Base-by-base conservation (phyloP, 495 filamentous ascomycete species). In the Emericellopsis terricola region DNA sequence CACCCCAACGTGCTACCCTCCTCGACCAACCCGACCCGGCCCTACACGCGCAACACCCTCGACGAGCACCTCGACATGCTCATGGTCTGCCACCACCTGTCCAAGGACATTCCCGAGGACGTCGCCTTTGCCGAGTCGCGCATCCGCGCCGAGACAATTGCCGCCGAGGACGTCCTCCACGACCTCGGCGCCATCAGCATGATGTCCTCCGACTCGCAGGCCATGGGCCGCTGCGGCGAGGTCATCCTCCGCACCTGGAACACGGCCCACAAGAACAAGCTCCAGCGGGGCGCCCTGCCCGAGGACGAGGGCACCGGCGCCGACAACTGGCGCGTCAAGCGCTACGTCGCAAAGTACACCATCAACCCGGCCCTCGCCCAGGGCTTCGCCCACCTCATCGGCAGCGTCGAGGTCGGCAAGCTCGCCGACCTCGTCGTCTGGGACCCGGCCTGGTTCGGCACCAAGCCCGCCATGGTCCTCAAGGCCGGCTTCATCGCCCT, bases 11-110 rank as follows among this genome's bases (percentile, higher is more conserved):
- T 97, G 0, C 69, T 97, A 2, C 89, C 89, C 7, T 83, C 76
- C 10, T 82, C 74, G 31, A 97, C 89, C 0, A 97, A 93, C 55
- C 89, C 89, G 0, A 97, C 89, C 11, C 66, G 89, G 2, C 89
- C 89, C 3, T 96, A 76, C 59, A 97, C 89, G 8, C 53, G 60
- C 27, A 97, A 97, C 59, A 97, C 89, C 3, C 68, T 96, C 0
- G 89, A 94, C 40, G 89, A 97, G 58, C 89, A 97, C 56, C 70
- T 94, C 1, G 89, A 96, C 53, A 97, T 97, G 89, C 55, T 97
- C 21, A 96, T 96, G 89, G 82, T 92, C 17, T 97, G 89, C 68
- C 89, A 97, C 49, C 91, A 97, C 49, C 58, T 96, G 14, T 79
- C 71, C 30, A 83, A 78, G 55, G 73, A 91, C 48, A 94, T 94